Evolutionary conservation across 257 asterid species (phyloP).

Genomic region (Plantago ovata): DNA sequence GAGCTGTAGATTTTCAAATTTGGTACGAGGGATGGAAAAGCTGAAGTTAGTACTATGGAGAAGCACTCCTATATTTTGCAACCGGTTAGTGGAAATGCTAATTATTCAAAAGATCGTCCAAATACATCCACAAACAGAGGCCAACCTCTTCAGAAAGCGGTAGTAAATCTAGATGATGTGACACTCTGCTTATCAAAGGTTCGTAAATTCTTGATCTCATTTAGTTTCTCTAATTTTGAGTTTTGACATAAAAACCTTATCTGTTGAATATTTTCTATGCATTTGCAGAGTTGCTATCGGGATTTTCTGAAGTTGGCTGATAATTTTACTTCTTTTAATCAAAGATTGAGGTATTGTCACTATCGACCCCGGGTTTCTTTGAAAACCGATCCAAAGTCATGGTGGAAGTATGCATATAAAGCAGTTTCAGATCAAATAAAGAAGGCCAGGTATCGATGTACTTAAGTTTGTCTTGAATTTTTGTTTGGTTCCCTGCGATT

Average conservation of each 20-base stretch:
- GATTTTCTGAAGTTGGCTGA: conserved; percentile 88
- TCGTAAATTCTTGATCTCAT: conserved; percentile 17
- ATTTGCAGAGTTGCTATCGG: conserved; percentile 73
- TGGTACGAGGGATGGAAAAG: conserved; percentile 82
- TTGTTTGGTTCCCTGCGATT: conserved; percentile 3
- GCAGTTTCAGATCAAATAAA: conserved; percentile 73
- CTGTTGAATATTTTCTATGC: conserved; percentile 15
- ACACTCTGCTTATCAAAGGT: conserved; percentile 95
- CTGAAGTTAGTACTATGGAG: conserved; percentile 41
- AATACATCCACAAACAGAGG: conserved; percentile 45
- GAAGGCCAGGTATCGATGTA: conserved; percentile 63
- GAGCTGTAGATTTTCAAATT: conserved; percentile 66
- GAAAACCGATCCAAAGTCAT: conserved; percentile 64
- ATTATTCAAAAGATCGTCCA: conserved; percentile 70
- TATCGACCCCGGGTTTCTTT: conserved; percentile 68
- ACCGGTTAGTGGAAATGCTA: conserved; percentile 94
- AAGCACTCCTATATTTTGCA: conserved; percentile 71
- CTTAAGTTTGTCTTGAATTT: conserved; percentile 8
- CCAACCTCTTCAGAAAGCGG: conserved; percentile 74
- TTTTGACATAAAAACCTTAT: conserved; percentile 3
- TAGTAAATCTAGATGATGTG: conserved; percentile 84
- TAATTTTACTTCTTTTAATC: conserved; percentile 89
- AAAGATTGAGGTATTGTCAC: conserved; percentile 84
- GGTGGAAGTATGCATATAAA: conserved; percentile 93
- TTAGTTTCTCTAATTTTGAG: conserved; percentile 17